Evolutionary conservation across 129 eudicot species (phyloP), one percentile per base, ranked within the genome.

Genomic region (Deinandra increscens): DNA sequence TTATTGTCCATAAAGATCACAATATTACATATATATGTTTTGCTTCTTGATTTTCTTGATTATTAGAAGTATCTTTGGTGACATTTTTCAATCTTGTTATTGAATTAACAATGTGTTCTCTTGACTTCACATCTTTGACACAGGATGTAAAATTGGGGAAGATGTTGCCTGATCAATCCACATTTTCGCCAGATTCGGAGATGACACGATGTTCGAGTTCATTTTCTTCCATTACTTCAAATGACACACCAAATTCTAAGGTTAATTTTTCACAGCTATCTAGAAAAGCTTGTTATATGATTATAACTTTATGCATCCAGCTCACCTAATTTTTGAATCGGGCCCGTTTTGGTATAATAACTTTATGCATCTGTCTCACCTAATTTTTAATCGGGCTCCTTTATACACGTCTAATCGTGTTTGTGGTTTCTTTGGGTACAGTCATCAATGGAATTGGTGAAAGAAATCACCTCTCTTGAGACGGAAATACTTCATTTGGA

Each of bases 391-490:
- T 9, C 4, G 31, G 59, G 63, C 33, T 56, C 39, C 12, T 13
- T 26, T 56, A 26, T 12, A 13, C 39, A 26, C 29, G 29, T 22
- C 36, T 58, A 4, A 58, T 50, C 12, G 3, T 12, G 60, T 66
- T 7, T 46, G 18, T 23, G 22, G 64, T 74, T 55, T 45, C 15
- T 55, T 44, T 79, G 66, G 46, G 38, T 66, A 36, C 84, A 90
- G 97, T 84, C 97, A 43, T 90, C 95, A 37, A 79, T 69, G 31
- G 91, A 90, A 41, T 78, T 90, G 83, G 84, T 87, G 81, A 82
- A 84, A 74, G 97, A 90, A 69, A 90, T 90, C 55, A 70, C 81
- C 6, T 58, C 67, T 29, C 84, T 87, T 66, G 97, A 87, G 81
- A 78, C 62, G 33, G 95, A 90, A 81, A 90, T 90, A 69, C 49